Evolutionary conservation across 2,329 filamentous ascomycete genomes (phyloP).

Genomic region (Pseudogymnoascus sp.): DNA sequence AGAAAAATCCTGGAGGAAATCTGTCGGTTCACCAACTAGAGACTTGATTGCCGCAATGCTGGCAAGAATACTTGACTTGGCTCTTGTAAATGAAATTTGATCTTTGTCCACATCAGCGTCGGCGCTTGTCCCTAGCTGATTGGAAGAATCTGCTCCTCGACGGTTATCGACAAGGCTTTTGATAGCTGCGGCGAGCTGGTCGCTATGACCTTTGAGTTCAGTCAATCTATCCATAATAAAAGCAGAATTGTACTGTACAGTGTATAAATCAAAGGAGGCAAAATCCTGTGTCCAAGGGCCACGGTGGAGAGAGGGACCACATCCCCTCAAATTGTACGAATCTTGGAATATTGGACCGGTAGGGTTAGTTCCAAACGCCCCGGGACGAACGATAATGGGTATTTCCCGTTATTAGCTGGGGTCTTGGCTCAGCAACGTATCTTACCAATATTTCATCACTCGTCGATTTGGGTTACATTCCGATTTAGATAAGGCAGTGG

Average conservation of each 20-base stretch:
- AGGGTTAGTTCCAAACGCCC: not conserved
- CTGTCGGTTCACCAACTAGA: conserved; percentile 19
- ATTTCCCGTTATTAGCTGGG: not conserved
- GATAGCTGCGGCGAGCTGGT: not conserved
- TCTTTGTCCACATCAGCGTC: not conserved
- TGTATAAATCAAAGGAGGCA: not conserved
- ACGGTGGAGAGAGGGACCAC: not conserved
- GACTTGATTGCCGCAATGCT: conserved; percentile 3
- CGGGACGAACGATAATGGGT: not conserved
- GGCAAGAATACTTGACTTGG: not conserved
- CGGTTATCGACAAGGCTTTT: not conserved
- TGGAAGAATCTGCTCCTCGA: not conserved
- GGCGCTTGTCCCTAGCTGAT: not conserved
- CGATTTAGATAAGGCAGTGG: not conserved
- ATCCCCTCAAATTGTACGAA: not conserved
- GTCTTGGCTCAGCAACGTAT: not conserved
- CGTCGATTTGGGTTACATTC: not conserved
- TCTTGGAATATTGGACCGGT: not conserved
- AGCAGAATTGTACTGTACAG: not conserved
- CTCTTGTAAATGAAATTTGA: not conserved
- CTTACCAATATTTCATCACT: not conserved
- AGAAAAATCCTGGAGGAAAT: conserved; percentile 23
- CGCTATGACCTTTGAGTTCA: not conserved
- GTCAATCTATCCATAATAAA: not conserved
- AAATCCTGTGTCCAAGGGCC: not conserved